Evolutionary conservation across 306 rosid genomes (phyloP).

Genomic region (Prunus mira): DNA sequence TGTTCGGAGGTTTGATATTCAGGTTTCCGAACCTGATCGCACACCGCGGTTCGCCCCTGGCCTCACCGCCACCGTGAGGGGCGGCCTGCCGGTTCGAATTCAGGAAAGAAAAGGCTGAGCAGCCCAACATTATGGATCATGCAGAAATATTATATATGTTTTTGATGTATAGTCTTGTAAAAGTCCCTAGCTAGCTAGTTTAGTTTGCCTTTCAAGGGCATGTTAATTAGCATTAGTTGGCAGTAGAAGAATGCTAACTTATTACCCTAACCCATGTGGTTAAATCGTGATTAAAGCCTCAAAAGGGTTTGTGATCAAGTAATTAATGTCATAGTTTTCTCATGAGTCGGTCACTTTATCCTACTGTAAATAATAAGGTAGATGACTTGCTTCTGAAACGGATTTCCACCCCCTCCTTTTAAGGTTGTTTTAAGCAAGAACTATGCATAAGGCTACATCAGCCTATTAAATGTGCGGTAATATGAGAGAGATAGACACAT

Average conservation of each 20-base stretch:
- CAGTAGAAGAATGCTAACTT: neutral
- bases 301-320: neutral
- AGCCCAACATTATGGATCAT: neutral
- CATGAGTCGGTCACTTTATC: neutral
- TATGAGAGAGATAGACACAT: no score
- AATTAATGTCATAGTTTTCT: neutral
- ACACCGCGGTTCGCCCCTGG: conserved; percentile 59
- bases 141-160: neutral
- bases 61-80: conserved; percentile 62
- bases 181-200: no score
- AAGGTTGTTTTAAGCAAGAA: neutral
- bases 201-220: neutral
- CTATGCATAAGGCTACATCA: neutral
- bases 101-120: conserved; percentile 27
- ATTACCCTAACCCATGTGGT: neutral
- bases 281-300: neutral
- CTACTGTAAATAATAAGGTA: neutral
- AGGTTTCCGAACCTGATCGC: conserved; percentile 17
- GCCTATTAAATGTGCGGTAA: neutral
- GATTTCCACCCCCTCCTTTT: no score
- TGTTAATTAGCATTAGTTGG: neutral
- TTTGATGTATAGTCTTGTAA: no score
- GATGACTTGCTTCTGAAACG: no score
- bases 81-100: conserved; percentile 67
- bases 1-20: conserved; percentile 46